phyloP scores from a whole-genome alignment of 2,329 filamentous ascomycete genomes.

The Verticillium dahliae region DNA sequence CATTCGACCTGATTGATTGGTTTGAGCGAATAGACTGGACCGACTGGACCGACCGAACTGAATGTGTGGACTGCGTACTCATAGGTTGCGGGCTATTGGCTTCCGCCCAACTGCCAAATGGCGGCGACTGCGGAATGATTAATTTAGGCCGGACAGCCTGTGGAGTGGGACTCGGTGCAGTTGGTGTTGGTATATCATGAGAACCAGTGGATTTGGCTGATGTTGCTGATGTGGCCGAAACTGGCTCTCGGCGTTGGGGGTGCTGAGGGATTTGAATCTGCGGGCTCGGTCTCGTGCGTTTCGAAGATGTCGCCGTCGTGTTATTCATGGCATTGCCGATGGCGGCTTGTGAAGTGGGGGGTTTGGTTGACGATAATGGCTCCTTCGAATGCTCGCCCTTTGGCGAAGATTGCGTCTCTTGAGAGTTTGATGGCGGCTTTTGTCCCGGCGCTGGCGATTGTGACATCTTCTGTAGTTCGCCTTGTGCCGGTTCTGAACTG shows the following conservation, averaged over 20 bases:
- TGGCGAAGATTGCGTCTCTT: conserved; percentile 12
- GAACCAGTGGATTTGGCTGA: background rate
- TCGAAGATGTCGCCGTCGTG: background rate
- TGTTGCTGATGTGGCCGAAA: background rate
- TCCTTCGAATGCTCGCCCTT: conserved; percentile 7
- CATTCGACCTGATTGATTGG: conserved; percentile 1
- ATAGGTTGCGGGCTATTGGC: background rate
- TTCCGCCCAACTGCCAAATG: background rate
- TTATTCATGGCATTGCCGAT: background rate
- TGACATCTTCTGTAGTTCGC: background rate
- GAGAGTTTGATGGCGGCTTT: background rate
- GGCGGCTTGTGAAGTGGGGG: background rate
- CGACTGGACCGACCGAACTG: background rate
- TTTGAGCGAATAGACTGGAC: background rate
- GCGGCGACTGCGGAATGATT: conserved; percentile 16
- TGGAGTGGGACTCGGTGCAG: conserved; percentile 25
- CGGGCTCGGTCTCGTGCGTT: background rate
- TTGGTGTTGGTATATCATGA: conserved; percentile 20
- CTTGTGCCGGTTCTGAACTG: background rate
- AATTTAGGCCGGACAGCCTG: conserved; percentile 20
- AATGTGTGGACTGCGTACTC: background rate
- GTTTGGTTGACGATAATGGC: background rate
- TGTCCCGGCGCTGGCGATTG: background rate
- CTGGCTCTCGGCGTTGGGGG: background rate
- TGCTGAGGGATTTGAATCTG: background rate